Evolutionary conservation across 306 rosid genomes (phyloP).

Genomic region (Ceratonia siliqua): DNA sequence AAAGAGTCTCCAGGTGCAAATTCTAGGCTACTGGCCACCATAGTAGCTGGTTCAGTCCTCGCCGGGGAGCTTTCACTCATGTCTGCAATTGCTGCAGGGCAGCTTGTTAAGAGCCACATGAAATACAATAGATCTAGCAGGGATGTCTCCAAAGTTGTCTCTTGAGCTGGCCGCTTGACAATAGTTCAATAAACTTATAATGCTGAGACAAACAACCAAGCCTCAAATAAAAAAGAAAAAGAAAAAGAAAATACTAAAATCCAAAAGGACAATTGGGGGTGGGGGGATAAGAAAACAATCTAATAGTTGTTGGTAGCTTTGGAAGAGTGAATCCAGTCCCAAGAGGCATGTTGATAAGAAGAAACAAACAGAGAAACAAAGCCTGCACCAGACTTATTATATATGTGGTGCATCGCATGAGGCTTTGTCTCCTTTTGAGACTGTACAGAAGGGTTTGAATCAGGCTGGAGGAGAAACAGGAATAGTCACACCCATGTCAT

Average conservation of each 20-base stretch:
- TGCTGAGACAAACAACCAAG: background rate
- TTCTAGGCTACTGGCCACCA: conserved; percentile 56
- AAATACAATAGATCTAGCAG: conserved; percentile 72
- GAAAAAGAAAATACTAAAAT: background rate
- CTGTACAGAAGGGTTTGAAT: conserved; percentile 29
- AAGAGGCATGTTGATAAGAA: background rate
- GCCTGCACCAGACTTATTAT: background rate
- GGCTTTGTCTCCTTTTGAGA: conserved; percentile 19
- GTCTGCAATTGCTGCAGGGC: conserved; percentile 80
- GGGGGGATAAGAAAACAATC: background rate
- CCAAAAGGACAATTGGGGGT: conserved; percentile 5
- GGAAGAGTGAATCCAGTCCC: conserved; percentile 18
- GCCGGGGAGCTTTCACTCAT: conserved; percentile 69
- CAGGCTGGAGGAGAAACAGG: conserved; percentile 30
- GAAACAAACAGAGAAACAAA: background rate
- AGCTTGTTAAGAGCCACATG: conserved; percentile 82
- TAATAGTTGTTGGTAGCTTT: conserved; percentile 6
- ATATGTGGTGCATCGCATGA: conserved; percentile 2
- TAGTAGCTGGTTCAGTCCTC: conserved; percentile 67
- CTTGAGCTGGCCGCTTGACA: conserved; percentile 29
- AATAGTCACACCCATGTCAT: conserved; percentile 30
- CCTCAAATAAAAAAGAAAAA: conserved; percentile 7
- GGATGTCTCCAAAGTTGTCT: conserved; percentile 39
- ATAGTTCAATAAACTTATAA: background rate
- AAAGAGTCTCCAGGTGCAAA: conserved; percentile 65